phyloP scores from a whole-genome alignment of 2,329 filamentous ascomycete species.

The Bipolaris oryzae region DNA sequence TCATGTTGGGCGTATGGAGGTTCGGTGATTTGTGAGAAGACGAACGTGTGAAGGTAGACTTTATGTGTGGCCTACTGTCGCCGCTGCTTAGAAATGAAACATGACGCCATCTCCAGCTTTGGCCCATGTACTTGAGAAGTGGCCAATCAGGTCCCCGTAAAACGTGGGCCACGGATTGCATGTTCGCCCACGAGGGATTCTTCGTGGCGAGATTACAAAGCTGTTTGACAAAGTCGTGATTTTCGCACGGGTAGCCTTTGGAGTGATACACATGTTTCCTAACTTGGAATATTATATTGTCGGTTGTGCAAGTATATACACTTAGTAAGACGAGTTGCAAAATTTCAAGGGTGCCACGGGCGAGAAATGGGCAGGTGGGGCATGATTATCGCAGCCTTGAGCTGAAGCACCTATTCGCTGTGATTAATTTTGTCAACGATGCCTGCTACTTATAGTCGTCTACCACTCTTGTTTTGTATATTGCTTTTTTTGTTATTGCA shows the following conservation, averaged over 20 bases:
- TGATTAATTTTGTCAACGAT: too few species aligned
- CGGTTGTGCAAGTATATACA: too few species aligned
- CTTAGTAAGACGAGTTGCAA: not conserved
- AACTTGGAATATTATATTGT: not conserved
- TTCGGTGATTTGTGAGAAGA: not conserved
- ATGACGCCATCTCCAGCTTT: conserved; percentile 29
- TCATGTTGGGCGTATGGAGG: conserved; percentile 54
- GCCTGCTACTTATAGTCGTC: too few species aligned
- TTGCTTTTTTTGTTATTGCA: too few species aligned
- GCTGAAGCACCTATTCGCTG: too few species aligned
- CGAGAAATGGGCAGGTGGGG: too few species aligned
- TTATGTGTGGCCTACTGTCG: conserved; percentile 22
- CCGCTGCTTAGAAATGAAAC: conserved; percentile 33
- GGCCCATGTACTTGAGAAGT: conserved; percentile 17
- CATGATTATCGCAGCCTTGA: too few species aligned
- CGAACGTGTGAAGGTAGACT: not conserved
- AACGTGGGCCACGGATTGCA: not conserved
- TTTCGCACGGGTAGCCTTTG: not conserved
- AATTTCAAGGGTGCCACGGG: not conserved
- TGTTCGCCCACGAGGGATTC: not conserved
- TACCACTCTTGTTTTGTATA: too few species aligned
- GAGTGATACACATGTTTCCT: not conserved
- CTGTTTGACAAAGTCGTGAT: not conserved
- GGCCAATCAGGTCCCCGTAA: conserved; percentile 22
- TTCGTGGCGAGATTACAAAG: conserved; percentile 7